Percentiles rank a stretch among this genome's conserved stretches.
phyloP scores from a whole-genome alignment of 306 rosid genomes.

The Fragaria vesca region DNA sequence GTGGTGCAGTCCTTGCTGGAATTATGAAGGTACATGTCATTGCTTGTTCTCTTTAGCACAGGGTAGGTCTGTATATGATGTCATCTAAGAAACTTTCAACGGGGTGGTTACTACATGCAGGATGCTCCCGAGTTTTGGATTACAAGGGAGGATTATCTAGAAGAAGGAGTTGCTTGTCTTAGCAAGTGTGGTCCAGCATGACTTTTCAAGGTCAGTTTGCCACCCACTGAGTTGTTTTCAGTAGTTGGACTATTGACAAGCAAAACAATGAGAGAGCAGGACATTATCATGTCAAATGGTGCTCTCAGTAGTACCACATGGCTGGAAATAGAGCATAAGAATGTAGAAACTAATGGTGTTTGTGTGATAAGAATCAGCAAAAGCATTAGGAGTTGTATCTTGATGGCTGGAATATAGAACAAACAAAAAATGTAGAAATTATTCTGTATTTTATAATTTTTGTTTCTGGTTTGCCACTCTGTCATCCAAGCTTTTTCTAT shows the following conservation, averaged over 20 bases:
- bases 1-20: constrained; percentile 98
- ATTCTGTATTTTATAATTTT: constrained; percentile 10
- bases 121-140: constrained; percentile 99
- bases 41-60: constrained; percentile 6
- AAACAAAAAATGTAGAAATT: constrained; percentile 14
- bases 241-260: constrained; percentile 20
- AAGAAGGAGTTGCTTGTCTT: constrained; percentile 89
- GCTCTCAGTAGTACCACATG: constrained; percentile 19
- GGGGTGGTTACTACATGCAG: constrained; percentile 49
- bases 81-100: constrained; percentile 30
- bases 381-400: not conserved
- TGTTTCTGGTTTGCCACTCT: not conserved
- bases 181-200: constrained; percentile 89
- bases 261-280: constrained; percentile 30
- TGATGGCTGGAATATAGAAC: constrained; percentile 11
- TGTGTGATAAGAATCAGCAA: constrained; percentile 12
- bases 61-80: not conserved
- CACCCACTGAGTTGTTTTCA: constrained; percentile 15
- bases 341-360: constrained; percentile 1
- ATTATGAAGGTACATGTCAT: constrained; percentile 80
- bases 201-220: constrained; percentile 40
- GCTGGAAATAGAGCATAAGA: not conserved
- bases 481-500: constrained; percentile 1
- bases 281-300: constrained; percentile 17
- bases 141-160: constrained; percentile 93